Conservation (phyloP, 169 alveolate genomes). For the Eimeria sp. region DNA sequence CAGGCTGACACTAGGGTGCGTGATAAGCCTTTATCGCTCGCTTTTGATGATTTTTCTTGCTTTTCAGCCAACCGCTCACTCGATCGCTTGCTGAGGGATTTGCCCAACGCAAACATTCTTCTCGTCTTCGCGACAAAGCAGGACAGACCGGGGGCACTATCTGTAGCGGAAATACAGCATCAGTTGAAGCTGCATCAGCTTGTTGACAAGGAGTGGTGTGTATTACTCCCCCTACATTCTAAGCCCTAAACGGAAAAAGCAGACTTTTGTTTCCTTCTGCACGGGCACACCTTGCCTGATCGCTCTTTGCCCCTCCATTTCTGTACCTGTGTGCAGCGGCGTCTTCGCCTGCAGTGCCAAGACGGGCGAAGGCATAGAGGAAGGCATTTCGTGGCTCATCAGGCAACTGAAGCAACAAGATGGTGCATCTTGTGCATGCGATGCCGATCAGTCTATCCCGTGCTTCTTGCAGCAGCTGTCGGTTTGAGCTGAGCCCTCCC, state of each 20-base stretch:
- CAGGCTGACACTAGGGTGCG: too few relatives aligned
- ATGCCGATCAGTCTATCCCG: constrained; percentile 45
- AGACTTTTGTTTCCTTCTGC: background rate
- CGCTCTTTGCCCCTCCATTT: background rate
- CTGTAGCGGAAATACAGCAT: constrained; percentile 79
- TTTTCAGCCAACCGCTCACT: constrained; percentile 74
- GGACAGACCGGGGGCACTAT: constrained; percentile 80
- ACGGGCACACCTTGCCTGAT: background rate
- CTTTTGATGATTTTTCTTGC: background rate
- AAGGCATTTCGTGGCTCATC: constrained; percentile 93
- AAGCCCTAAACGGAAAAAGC: background rate
- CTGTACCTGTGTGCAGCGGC: constrained; percentile 86
- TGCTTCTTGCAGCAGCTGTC: constrained; percentile 77
- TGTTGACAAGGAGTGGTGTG: constrained; percentile 81
- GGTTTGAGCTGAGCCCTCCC: constrained; percentile 17
- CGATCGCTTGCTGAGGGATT: constrained; percentile 79
- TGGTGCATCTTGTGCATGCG: constrained; percentile 73
- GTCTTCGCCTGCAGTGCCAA: constrained; percentile 96
- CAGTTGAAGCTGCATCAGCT: constrained; percentile 73
- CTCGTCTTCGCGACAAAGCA: constrained; percentile 82
- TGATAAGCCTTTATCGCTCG: background rate
- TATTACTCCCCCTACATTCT: background rate
- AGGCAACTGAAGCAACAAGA: constrained; percentile 81
- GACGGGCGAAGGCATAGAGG: constrained; percentile 94
- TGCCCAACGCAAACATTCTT: constrained; percentile 78